Evolutionary conservation across 352 stramenopile genomes (phyloP).

Genomic region (Phytophthora brassicae): DNA sequence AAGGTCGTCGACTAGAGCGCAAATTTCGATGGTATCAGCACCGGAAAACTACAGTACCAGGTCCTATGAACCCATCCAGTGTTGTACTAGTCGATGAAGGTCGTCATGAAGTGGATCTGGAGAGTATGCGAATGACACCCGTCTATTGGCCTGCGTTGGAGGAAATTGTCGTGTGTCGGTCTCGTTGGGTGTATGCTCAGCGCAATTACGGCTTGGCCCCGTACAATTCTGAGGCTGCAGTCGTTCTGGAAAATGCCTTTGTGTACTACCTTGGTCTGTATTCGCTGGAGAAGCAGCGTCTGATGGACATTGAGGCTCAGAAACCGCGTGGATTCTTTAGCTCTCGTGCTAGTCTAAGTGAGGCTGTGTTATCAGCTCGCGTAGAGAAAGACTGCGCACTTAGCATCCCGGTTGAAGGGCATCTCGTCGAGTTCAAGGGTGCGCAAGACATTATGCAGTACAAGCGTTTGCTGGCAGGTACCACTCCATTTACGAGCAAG

Average conservation of each 20-base stretch:
- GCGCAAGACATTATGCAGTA: slow-evolving; percentile 83
- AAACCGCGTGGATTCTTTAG: slow-evolving; percentile 56
- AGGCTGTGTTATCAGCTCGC: slow-evolving; percentile 30
- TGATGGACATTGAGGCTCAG: slow-evolving; percentile 49
- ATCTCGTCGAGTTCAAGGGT: slow-evolving; percentile 84
- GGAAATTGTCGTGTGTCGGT: slow-evolving; percentile 67
- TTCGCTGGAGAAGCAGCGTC: slow-evolving; percentile 57
- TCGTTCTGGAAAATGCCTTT: slow-evolving; percentile 60
- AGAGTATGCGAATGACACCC: slow-evolving; percentile 75
- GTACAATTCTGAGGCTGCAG: slow-evolving; percentile 60
- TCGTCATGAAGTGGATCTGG: slow-evolving; percentile 75
- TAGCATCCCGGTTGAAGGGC: slow-evolving; percentile 72
- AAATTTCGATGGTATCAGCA: slow-evolving; percentile 68
- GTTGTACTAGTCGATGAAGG: slow-evolving; percentile 84
- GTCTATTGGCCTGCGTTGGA: slow-evolving; percentile 82
- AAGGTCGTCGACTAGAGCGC: slow-evolving; percentile 70
- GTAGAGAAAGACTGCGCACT: slow-evolving; percentile 56
- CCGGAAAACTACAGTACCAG: slow-evolving; percentile 38
- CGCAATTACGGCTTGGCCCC: slow-evolving; percentile 81
- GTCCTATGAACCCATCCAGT: slow-evolving; percentile 41
- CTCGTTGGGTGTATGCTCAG: slow-evolving; percentile 78
- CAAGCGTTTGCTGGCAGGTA: slow-evolving; percentile 71
- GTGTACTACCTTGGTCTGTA: slow-evolving; percentile 78
- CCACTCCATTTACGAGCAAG: slow-evolving; percentile 81
- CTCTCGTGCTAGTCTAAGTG: slow-evolving; percentile 32